A percentile compares a stretch with the other conserved stretches of the same genome.
phyloP scores from a whole-genome alignment of 2,329 filamentous ascomycete genomes.

The Pyrenophora seminiperda region DNA sequence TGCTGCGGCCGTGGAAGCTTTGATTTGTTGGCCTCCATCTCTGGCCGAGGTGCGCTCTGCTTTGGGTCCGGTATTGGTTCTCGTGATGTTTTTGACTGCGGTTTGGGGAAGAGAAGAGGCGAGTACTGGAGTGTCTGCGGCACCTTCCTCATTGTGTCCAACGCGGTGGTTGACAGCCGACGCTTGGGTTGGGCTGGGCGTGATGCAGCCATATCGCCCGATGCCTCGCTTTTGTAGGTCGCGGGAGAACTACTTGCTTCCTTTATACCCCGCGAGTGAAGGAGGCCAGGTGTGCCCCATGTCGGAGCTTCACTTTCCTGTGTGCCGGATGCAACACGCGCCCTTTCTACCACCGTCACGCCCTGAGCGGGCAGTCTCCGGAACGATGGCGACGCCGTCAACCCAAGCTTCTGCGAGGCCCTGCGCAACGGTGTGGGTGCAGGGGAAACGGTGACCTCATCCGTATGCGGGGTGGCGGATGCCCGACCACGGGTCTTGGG shows the following conservation, averaged over 20 bases:
- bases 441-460: constrained; percentile 5
- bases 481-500: background rate
- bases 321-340: background rate
- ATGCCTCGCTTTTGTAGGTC: background rate
- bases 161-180: too few relatives aligned
- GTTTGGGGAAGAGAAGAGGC: background rate
- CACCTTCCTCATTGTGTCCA: background rate
- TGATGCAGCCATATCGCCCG: too few relatives aligned
- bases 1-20: background rate
- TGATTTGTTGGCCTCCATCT: background rate
- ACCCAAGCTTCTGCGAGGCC: constrained; percentile 20
- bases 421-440: constrained; percentile 25
- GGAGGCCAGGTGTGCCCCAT: background rate
- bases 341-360: background rate
- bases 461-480: background rate
- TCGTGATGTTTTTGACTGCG: background rate
- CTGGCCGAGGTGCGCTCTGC: constrained; percentile 1
- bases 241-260: too few relatives aligned
- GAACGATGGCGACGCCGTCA: constrained; percentile 6
- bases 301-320: background rate
- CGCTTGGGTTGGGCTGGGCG: too few relatives aligned
- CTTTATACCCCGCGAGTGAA: too few relatives aligned
- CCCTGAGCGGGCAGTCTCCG: background rate
- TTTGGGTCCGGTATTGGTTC: background rate
- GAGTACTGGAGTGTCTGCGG: too few relatives aligned